Base-by-base conservation (phyloP, 1,284 basidiomycete species). In the Serendipita sp. region DNA sequence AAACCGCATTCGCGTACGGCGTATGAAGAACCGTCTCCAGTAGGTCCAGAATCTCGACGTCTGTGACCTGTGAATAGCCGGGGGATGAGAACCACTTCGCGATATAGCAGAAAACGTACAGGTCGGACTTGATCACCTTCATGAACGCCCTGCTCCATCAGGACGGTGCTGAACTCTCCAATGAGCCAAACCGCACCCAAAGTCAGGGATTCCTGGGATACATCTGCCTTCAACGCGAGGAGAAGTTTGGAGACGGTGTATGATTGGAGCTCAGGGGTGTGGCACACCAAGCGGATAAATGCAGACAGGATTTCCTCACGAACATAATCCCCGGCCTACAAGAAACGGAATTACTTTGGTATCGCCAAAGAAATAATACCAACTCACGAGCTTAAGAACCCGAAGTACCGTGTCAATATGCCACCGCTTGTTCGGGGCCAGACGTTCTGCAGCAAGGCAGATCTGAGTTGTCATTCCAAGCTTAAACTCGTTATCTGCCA, bases 401-500 rank as follows among this genome's bases (percentile, higher is more conserved):
- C 96, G 82, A 62, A 99, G 76, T 6, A 97, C 90, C 0, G 96
- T 98, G 73, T 99, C 96, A 66, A 99, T 98, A 72, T 99, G 96
- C 96, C 96, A 99, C 67, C 96, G 80, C 75, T 93, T 94, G 74
- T 97, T 98, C 0, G 96, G 96, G 1, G 96, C 95, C 71, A 91
- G 99, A 60, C 93, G 81, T 74, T 99, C 96, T 0, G 96, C 96
- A 1, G 94, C 95, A 26, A 98, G 78, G 67, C 88, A 93, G 65
- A 99, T 95, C 73, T 99, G 95, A 0, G 95, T 97, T 0, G 96
- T 99, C 84, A 99, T 88, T 0, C 91, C 89, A 2, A 93, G 81
- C 76, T 99, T 99, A 80, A 99, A 99, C 74, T 99, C 96, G 69
- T 96, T 95, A 72, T 99, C 96, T 22, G 96, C 93, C 17, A 98